These are phyloP conservation scores for Coccomyxa sp. DNA, from an alignment of 139 green algal species.

Conservation along the genomic window DNA sequence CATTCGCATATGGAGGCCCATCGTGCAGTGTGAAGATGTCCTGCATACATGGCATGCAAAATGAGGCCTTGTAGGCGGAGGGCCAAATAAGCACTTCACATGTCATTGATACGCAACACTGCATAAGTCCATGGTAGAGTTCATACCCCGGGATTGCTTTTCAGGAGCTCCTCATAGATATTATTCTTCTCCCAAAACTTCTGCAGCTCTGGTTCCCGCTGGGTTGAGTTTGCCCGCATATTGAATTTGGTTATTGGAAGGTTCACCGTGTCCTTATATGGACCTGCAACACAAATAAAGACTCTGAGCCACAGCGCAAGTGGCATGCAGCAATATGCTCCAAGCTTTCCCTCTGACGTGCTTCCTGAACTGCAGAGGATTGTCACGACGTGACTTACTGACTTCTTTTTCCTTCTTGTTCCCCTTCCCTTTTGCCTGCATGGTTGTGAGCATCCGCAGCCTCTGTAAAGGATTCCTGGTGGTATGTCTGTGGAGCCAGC, in stretches of 20 bases:
- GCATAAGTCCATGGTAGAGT: neutral
- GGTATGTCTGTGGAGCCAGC: too few relatives aligned
- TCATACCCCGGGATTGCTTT: constrained; percentile 41
- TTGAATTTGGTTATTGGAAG: constrained; percentile 91
- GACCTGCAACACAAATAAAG: neutral
- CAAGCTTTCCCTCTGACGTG: too few relatives aligned
- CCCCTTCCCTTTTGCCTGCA: neutral
- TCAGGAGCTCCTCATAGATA: constrained; percentile 68
- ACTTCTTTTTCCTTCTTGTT: neutral
- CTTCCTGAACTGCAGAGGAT: too few relatives aligned
- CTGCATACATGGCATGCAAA: constrained; percentile 20
- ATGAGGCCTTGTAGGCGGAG: neutral
- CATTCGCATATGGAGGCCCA: constrained; percentile 98
- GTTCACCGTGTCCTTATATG: constrained; percentile 83
- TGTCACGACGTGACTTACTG: neutral
- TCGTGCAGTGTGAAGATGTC: constrained; percentile 94
- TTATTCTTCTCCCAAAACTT: constrained; percentile 75
- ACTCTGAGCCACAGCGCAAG: too few relatives aligned
- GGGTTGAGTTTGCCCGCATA: constrained; percentile 87
- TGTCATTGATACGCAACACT: neutral
- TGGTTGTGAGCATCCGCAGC: neutral
- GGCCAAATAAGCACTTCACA: too few relatives aligned
- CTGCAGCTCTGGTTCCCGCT: constrained; percentile 93
- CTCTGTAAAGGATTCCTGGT: neutral
- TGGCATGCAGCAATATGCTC: too few relatives aligned